Conservation (phyloP, 805 yeast genomes). For the Myxozyma vanderwaltii region DNA sequence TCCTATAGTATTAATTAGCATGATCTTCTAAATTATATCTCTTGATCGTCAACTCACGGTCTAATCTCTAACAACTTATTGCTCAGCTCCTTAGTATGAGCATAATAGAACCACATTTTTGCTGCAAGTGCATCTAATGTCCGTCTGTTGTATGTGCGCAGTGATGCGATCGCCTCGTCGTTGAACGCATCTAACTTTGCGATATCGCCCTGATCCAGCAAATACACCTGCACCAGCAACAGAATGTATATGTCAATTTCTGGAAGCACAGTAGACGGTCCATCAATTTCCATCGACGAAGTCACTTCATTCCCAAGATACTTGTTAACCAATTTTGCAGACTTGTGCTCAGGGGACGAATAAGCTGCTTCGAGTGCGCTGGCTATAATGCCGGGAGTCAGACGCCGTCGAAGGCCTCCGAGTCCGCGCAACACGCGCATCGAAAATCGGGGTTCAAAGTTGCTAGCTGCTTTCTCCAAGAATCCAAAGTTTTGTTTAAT, state of each 20-base stretch:
- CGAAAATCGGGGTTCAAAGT: conserved; percentile 83
- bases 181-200: conserved; percentile 57
- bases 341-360: conserved; percentile 43
- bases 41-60: conserved; percentile 42
- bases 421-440: conserved; percentile 83
- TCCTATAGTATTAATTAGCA: conserved; percentile 34
- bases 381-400: conserved; percentile 58
- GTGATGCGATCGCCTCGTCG: conserved; percentile 51
- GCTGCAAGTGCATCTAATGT: conserved; percentile 84
- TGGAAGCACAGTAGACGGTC: conserved; percentile 56
- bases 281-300: neutral
- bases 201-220: conserved; percentile 63
- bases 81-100: conserved; percentile 70
- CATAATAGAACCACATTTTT: conserved; percentile 89
- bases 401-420: conserved; percentile 67
- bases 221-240: conserved; percentile 72
- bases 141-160: conserved; percentile 72
- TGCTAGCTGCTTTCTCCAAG: conserved; percentile 62
- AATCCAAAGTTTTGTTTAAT: conserved; percentile 49
- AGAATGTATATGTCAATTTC: conserved; percentile 81
- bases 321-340: conserved; percentile 19
- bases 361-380: conserved; percentile 59
- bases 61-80: conserved; percentile 59
- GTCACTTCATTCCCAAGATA: conserved; percentile 14
- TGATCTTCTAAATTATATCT: neutral